Conservation (phyloP, 2,329 filamentous ascomycete species). For the Trichoderma afroharzianum region DNA sequence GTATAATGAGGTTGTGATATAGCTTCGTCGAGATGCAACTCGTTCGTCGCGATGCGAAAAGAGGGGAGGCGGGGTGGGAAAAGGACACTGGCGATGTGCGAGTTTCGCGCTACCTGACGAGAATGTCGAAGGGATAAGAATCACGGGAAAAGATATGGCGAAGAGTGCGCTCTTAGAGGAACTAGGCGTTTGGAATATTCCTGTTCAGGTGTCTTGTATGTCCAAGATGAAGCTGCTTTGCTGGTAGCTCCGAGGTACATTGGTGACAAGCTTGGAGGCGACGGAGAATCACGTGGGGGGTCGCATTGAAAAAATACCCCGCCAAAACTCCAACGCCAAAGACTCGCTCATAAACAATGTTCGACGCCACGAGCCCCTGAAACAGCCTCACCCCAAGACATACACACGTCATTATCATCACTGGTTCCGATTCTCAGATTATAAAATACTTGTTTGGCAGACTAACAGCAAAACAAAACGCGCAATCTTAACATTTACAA, state of each 20-base stretch:
- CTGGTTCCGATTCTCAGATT: not conserved
- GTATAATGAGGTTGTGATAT: not conserved
- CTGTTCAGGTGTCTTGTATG: not conserved
- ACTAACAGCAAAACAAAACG: not conserved
- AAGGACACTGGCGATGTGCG: not conserved
- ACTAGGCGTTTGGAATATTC: not conserved
- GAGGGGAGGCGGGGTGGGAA: not conserved
- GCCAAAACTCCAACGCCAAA: not conserved
- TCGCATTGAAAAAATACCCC: not conserved
- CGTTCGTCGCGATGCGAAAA: not conserved
- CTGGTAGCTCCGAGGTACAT: not conserved
- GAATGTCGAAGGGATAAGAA: not conserved
- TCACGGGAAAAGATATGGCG: not conserved
- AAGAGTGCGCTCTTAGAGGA: not conserved
- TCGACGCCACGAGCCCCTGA: not conserved
- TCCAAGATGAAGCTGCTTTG: not conserved
- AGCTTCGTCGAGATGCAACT: not conserved
- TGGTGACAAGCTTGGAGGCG: not conserved
- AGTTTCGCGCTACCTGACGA: not conserved
- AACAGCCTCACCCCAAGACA: not conserved
- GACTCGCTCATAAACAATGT: not conserved
- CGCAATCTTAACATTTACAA: not conserved
- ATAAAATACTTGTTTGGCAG: not conserved
- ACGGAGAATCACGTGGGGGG: conserved; percentile 14
- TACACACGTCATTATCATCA: not conserved